A percentile compares a stretch with the other conserved stretches of the same genome.
Evolutionary conservation across 176 grass and related monocot genomes (phyloP).

Genomic region (Juncus effusus): DNA sequence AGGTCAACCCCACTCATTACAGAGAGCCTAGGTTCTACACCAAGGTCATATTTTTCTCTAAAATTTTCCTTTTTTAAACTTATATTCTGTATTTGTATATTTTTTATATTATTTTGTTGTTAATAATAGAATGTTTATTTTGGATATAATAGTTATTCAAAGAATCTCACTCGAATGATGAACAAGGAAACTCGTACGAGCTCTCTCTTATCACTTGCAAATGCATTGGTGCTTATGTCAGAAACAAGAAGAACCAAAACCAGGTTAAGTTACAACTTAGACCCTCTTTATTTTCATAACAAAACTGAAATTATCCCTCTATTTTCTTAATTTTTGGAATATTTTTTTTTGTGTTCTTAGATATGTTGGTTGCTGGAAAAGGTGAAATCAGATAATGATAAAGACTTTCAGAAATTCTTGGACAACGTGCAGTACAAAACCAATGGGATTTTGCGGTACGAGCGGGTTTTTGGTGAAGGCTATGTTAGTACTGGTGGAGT

Average conservation of each 20-base stretch:
- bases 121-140: background rate
- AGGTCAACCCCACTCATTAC: constrained; percentile 94
- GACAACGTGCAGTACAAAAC: constrained; percentile 98
- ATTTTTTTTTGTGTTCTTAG: constrained; percentile 31
- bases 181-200: constrained; percentile 61
- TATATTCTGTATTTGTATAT: background rate
- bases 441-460: constrained; percentile 84
- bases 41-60: constrained; percentile 43
- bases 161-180: constrained; percentile 63
- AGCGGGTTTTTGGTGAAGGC: constrained; percentile 85
- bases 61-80: background rate
- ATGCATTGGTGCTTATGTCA: constrained; percentile 92
- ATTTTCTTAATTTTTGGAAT: no score
- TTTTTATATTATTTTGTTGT: constrained; percentile 4
- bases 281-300: no score
- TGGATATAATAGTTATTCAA: constrained; percentile 60
- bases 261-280: constrained; percentile 42
- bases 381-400: constrained; percentile 73
- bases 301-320: no score
- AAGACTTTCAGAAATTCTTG: constrained; percentile 79
- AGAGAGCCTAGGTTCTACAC: constrained; percentile 92
- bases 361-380: constrained; percentile 93
- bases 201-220: constrained; percentile 78
- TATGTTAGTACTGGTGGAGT: constrained; percentile 96
- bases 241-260: constrained; percentile 96